Evolutionary conservation across 768 basidiomycete genomes (phyloP), one percentile per base, ranked within the genome.

Genomic region (Boletus bicolor): DNA sequence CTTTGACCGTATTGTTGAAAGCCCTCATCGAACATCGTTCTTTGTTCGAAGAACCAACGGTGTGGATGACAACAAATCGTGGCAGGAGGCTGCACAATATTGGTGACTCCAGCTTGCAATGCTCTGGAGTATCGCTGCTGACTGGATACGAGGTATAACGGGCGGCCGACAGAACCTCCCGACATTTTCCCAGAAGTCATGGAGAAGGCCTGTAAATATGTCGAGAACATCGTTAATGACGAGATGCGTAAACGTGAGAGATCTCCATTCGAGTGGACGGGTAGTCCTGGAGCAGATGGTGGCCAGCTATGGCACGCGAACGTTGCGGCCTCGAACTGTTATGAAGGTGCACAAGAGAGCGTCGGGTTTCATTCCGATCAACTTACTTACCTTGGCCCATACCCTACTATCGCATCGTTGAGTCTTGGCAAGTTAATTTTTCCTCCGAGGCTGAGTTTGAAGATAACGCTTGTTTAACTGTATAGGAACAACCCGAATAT

Each of bases 291-390:
- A 34, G 15, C 57, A 15, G 59, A 61, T 15, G 64, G 53, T 14
- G 64, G 53, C 15, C 68, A 67, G 37, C 59, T 70, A 8, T 93
- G 91, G 91, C 76, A 82, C 51, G 91, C 91, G 1, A 93, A 92
- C 60, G 90, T 93, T 24, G 91, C 91, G 4, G 91, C 90, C 1
- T 83, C 90, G 3, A 93, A 93, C 62, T 87, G 90, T 60, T 93
- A 93, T 57, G 82, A 86, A 66, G 90, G 90, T n/a, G 79, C 80
- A 37, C 85, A 86, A 65, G 90, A 91, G 68, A 83, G 84, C 48
- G 91, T 93, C 4, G 91, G 91, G 0, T 85, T 81, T 64, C 91
- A 93, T 67, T 85, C 90, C 5, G 91, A 93, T 68, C 87, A 88
- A 51, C 69, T 90, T 52, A 90, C 90, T 0, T 86, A 87, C 72